Conservation (phyloP, 345 rosid genomes). For the Eucalyptus curtisii region DNA sequence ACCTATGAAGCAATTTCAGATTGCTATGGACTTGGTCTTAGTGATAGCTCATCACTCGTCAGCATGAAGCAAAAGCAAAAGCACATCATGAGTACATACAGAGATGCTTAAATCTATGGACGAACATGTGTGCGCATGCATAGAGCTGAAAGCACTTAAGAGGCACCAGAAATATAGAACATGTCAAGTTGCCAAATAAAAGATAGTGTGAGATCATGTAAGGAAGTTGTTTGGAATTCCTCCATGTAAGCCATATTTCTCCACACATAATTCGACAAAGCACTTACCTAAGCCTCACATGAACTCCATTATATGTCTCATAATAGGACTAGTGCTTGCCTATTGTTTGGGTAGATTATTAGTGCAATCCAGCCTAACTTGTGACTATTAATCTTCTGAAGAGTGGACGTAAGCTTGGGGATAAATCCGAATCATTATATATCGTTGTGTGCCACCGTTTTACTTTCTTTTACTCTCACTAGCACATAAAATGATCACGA, state of each 20-base stretch:
- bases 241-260: not conserved
- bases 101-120: not conserved
- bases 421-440: too few species aligned
- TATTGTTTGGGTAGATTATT: too few species aligned
- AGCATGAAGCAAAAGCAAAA: not conserved
- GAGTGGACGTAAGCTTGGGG: too few species aligned
- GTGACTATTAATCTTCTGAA: too few species aligned
- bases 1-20: not conserved
- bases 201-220: not conserved
- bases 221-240: not conserved
- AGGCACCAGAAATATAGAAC: not conserved
- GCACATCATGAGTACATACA: not conserved
- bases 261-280: not conserved
- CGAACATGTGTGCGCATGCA: not conserved
- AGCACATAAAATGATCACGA: too few species aligned
- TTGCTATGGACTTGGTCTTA: not conserved
- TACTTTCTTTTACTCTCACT: too few species aligned
- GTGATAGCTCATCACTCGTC: not conserved
- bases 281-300: slow-evolving; percentile 87
- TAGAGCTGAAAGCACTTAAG: not conserved
- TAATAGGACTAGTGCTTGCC: not conserved
- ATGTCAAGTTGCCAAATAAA: not conserved
- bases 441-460: too few species aligned
- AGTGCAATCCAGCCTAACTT: too few species aligned
- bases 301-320: slow-evolving; percentile 87